These are phyloP conservation scores for Luffa aegyptiaca DNA, from an alignment of 306 rosid genomes.

Conservation along the genomic window DNA sequence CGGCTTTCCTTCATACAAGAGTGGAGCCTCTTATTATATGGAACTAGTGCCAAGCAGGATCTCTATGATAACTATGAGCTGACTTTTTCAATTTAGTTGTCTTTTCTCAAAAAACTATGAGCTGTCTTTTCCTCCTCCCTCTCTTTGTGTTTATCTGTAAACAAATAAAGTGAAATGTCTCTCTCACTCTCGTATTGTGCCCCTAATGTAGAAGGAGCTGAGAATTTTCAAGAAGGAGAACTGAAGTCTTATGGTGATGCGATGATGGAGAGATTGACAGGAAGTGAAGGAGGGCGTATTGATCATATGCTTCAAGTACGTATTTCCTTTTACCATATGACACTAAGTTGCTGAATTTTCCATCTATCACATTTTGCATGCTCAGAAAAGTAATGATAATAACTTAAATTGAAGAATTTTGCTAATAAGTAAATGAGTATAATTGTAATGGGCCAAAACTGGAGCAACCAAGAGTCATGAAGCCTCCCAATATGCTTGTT, in stretches of 20 bases:
- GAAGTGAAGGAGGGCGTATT: conserved; percentile 66
- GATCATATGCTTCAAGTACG: conserved; percentile 93
- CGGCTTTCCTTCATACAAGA: not conserved
- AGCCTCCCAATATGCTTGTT: not conserved
- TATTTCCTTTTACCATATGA: conserved; percentile 9
- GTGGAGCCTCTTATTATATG: not conserved
- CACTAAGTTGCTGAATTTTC: not conserved
- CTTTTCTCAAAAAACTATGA: not conserved
- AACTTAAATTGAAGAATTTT: not conserved
- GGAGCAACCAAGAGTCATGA: not conserved
- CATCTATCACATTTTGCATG: not conserved
- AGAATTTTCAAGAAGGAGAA: conserved; percentile 45
- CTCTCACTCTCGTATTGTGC: not conserved
- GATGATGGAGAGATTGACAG: conserved; percentile 80
- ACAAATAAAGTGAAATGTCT: not conserved
- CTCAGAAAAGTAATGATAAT: not conserved
- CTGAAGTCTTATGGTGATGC: conserved; percentile 65
- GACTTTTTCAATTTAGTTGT: not conserved
- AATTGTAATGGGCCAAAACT: not conserved
- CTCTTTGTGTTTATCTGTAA: not conserved
- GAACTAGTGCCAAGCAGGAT: not conserved
- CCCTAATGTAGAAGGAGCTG: conserved; percentile 33
- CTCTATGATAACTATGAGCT: not conserved
- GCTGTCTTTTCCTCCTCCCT: not conserved
- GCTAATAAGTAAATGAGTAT: not conserved